Conservation (phyloP, 208 protist genomes). For the Porcisia hertigi region DNA sequence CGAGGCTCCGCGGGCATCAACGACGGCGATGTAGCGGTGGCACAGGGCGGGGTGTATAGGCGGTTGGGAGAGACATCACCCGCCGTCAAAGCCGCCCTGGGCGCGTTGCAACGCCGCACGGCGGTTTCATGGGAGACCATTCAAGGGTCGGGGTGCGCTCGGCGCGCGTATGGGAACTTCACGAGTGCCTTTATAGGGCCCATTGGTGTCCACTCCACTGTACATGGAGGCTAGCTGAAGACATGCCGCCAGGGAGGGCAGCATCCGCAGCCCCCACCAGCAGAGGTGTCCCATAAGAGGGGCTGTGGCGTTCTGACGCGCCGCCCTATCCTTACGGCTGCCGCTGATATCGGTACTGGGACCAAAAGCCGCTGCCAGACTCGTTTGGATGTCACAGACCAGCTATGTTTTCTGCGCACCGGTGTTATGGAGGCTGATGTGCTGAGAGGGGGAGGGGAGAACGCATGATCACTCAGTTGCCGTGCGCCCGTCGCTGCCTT, state of each 20-base stretch:
- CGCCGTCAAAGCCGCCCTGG: not conserved
- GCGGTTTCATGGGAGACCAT: not conserved
- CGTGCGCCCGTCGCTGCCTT: not conserved
- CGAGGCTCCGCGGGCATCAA: not conserved
- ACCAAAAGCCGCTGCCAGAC: not conserved
- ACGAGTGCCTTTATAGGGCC: not conserved
- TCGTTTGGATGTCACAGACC: not conserved
- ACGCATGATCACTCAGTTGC: not conserved
- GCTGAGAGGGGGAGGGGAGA: not conserved
- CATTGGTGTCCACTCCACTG: not conserved
- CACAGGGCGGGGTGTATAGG: not conserved
- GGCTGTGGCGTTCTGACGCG: not conserved
- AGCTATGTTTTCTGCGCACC: not conserved
- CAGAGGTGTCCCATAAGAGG: not conserved
- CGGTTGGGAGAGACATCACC: not conserved
- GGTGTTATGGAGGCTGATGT: constrained; percentile 1
- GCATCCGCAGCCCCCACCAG: not conserved
- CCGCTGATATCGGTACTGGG: too few species aligned
- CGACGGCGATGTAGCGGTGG: not conserved
- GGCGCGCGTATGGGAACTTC: not conserved
- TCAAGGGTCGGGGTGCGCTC: not conserved
- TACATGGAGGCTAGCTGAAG: constrained; percentile 5
- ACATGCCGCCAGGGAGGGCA: not conserved
- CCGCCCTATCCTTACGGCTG: not conserved
- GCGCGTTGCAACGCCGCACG: not conserved